Conservation (phyloP, 495 filamentous ascomycete genomes). For the Xylaria scruposa region DNA sequence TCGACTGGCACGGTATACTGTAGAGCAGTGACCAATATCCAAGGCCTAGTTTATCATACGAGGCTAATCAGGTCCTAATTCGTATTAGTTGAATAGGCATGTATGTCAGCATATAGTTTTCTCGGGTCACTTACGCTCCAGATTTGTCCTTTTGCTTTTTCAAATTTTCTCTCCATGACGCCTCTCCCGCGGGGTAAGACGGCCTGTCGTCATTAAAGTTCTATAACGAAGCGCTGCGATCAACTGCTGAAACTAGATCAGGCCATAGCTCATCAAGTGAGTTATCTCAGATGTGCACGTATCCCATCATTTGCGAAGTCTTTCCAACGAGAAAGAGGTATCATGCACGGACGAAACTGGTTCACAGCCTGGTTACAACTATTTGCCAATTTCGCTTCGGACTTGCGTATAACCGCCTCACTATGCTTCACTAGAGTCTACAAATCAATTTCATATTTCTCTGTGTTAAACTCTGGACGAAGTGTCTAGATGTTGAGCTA, state of each 20-base stretch:
- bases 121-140: neutral
- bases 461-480: neutral
- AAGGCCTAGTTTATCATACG: neutral
- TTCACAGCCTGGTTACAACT: neutral
- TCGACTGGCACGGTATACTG: neutral
- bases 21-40: neutral
- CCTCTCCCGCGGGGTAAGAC: slow-evolving; percentile 8
- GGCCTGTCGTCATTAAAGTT: neutral
- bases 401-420: no score
- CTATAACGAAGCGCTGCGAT: neutral
- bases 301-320: neutral
- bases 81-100: neutral
- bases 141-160: neutral
- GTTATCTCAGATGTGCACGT: neutral
- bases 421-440: neutral
- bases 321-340: neutral
- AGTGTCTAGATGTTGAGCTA: neutral
- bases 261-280: neutral
- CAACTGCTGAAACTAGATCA: neutral
- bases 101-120: slow-evolving; percentile 23
- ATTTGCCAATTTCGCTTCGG: neutral
- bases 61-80: neutral
- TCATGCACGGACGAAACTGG: neutral
- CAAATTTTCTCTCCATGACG: neutral
- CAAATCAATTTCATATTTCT: neutral